phyloP scores from a whole-genome alignment of 2,329 filamentous ascomycete species.

The Sporothrix inflata region DNA sequence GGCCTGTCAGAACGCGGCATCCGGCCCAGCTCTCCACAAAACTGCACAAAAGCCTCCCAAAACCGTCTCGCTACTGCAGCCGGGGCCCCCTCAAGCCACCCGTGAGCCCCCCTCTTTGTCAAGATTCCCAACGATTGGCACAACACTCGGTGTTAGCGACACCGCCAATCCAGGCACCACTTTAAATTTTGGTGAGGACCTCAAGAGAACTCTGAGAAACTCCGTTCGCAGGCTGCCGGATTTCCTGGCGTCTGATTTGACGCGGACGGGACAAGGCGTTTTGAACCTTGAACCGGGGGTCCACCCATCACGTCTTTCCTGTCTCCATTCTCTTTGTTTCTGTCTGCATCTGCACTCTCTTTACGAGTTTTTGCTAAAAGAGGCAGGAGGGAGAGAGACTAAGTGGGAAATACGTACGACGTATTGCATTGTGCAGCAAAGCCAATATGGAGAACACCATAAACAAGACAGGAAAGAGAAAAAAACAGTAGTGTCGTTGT shows the following conservation, averaged over 20 bases:
- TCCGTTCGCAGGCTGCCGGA: not conserved
- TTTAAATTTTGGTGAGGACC: not conserved
- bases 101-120: not conserved
- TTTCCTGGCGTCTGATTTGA: slow-evolving; percentile 8
- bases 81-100: not conserved
- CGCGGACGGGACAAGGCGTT: not conserved
- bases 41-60: not conserved
- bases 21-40: slow-evolving; percentile 12
- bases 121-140: slow-evolving; percentile 1
- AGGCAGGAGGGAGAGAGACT: not conserved
- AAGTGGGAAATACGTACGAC: not conserved
- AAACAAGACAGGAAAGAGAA: not conserved
- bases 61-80: not conserved
- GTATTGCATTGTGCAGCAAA: not conserved
- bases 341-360: not conserved
- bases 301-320: not conserved
- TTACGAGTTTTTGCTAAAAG: not conserved
- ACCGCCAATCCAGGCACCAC: slow-evolving; percentile 29
- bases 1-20: slow-evolving; percentile 8
- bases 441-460: not conserved
- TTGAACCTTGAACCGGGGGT: not conserved
- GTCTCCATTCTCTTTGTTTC: not conserved
- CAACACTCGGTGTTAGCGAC: slow-evolving; percentile 24
- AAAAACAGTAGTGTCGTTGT: too few relatives aligned
- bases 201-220: not conserved